Base-by-base conservation (phyloP, 768 basidiomycete genomes). In the Tulasnella sp. region DNA sequence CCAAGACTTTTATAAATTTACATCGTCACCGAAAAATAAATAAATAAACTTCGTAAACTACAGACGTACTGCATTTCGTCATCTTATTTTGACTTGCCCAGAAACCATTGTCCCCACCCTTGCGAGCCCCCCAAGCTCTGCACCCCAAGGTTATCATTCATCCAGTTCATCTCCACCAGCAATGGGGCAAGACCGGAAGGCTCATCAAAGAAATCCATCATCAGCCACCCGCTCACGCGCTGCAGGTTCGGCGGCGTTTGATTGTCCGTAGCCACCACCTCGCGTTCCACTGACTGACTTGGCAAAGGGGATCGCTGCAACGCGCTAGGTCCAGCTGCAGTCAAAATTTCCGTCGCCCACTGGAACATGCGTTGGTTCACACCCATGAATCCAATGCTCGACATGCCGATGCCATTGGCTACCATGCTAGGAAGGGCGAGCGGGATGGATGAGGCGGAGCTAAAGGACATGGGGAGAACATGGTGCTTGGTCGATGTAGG, bases 371-470 rank as follows among this genome's bases (percentile, higher is more conserved):
- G 77, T 23, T 75, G 76, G 67, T 97, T 97, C 42, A 93, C 83
- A 1, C 93, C 93, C 68, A 88, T 92, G 5, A 92, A 66, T 2
- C 85, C 84, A 71, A 78, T 74, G 38, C 76, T 73, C 0, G 89
- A 88, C 83, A 84, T 91, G 13, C 91, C 90, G 66, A 90, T 82
- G 0, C 93, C 93, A 64, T 79, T 80, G 3, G 94, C 88, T 23
- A 95, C 75, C 9, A 77, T 72, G 3, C 85, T 77, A 5, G 93
- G 94, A 21, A 86, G 72, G 0, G 90, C 87, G 13, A 93, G 73
- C 1, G 92, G 92, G 69, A 93, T 78, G 7, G 82, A 82, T 0
- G 87, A 75, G 0, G 89, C 93, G 26, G 90, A 92, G 66, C 87
- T 77, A 72, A 81, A 96, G 1, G 88, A 79, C 45, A 97, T 84